Evolutionary conservation across 1,139 yeast genomes (phyloP), one percentile per base, ranked within the genome.

Genomic region (Chernovozyma aurita): DNA sequence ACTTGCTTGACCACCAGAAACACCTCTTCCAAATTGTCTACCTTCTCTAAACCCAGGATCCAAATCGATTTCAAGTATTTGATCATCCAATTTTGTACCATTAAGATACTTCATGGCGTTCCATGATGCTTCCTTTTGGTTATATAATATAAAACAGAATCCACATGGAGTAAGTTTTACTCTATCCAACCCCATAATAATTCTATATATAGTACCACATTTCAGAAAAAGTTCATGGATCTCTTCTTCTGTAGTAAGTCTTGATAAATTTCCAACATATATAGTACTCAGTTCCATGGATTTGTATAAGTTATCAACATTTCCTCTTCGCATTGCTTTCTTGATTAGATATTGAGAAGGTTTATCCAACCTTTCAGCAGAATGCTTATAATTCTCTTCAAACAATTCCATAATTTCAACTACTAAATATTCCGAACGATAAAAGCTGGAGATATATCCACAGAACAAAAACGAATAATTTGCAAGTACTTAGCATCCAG

Each of bases 31-130:
- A 54, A 80, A 90, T 55, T 92, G 97, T 48, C 98, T 71, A 1
- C 97, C 97, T 49, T 90, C 97, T 45, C 75, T 76, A 55, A 90
- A 90, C 0, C 98, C 98, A 0, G 97, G 95, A 54, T 90, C 98
- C 48, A 92, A 66, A 59, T 90, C 98, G 33, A 90, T 84, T 32
- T 85, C 80, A 47, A 90, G 73, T 21, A 70, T 68, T 42, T 86
- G 79, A 35, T 90, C 94, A 53, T 90, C 96, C 33, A 90, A 70
- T 49, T 79, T 81, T 0, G 95, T 87, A 34, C 80, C 81, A 44
- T 85, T 80, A 40, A 92, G 65, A 53, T 79, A 90, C 53, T 87
- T 83, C 53, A 90, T 77, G 5, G 96, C 85, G 46, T 83, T 78
- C 31, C 87, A 65, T 1, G 96, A 87, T 34, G 85, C 88, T 32